A percentile compares a stretch with the other conserved stretches of the same genome.
phyloP scores from a whole-genome alignment of 345 rosid species.

The Populus davidiana region DNA sequence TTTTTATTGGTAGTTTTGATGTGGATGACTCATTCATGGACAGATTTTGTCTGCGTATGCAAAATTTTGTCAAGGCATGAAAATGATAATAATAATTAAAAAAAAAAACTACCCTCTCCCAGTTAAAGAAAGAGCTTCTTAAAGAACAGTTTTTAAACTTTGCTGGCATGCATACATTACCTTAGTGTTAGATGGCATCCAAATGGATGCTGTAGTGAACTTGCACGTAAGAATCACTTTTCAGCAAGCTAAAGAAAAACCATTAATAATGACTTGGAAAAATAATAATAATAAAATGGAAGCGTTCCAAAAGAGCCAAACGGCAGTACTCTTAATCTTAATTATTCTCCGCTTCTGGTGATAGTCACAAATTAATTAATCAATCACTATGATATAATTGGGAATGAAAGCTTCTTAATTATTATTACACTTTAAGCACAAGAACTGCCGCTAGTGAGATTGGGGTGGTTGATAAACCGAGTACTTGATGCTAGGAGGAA shows the following conservation, averaged over 20 bases:
- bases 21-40: too few relatives aligned
- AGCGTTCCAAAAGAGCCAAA: not conserved
- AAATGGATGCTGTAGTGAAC: not conserved
- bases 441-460: too few relatives aligned
- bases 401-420: not conserved
- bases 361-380: not conserved
- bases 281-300: not conserved
- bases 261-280: not conserved
- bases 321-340: not conserved
- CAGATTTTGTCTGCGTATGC: not conserved
- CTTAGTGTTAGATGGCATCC: not conserved
- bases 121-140: not conserved
- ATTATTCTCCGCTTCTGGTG: not conserved
- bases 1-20: too few relatives aligned
- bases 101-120: not conserved
- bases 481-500: not conserved
- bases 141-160: not conserved
- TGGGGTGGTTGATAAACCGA: too few relatives aligned
- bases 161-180: not conserved
- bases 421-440: too few relatives aligned
- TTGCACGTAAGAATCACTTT: not conserved
- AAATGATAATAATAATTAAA: not conserved
- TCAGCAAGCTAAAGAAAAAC: too few relatives aligned
- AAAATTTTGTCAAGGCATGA: not conserved
- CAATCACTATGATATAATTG: not conserved